Percentiles rank a stretch among this genome's conserved stretches.
Conservation (phyloP, 257 asterid genomes). For the Ilex aquifolium region DNA sequence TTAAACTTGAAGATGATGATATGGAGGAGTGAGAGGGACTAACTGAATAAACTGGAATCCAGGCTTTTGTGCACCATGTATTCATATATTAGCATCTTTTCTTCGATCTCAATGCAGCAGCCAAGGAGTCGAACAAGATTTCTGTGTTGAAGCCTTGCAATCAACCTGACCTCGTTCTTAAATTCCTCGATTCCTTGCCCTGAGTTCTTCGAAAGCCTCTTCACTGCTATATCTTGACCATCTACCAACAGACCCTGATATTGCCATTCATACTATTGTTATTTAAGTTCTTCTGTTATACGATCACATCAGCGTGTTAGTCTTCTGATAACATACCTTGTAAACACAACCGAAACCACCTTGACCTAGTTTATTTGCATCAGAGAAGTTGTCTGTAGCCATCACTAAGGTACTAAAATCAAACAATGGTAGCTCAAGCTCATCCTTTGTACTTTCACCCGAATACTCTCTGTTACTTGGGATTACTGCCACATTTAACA, state of each 20-base stretch:
- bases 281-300: background rate
- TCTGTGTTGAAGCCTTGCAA: constrained; percentile 68
- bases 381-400: constrained; percentile 60
- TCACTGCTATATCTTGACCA: constrained; percentile 67
- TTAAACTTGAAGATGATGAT: background rate
- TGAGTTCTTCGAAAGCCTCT: constrained; percentile 57
- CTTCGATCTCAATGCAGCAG: constrained; percentile 63
- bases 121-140: constrained; percentile 72
- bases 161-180: constrained; percentile 62
- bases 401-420: constrained; percentile 40
- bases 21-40: constrained; percentile 11
- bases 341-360: constrained; percentile 91
- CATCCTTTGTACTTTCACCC: constrained; percentile 46
- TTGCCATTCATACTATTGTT: background rate
- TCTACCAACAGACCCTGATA: constrained; percentile 44
- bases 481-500: constrained; percentile 36
- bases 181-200: constrained; percentile 70
- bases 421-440: constrained; percentile 62
- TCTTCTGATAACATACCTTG: constrained; percentile 37
- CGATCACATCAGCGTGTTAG: background rate
- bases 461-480: constrained; percentile 48
- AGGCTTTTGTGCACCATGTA: constrained; percentile 74
- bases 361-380: constrained; percentile 61
- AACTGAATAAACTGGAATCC: constrained; percentile 59
- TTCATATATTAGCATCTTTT: constrained; percentile 65